Evolutionary conservation across 2,329 filamentous ascomycete genomes (phyloP), one percentile per base, ranked within the genome.

Genomic region (Ceratocystis cacaofunesta): DNA sequence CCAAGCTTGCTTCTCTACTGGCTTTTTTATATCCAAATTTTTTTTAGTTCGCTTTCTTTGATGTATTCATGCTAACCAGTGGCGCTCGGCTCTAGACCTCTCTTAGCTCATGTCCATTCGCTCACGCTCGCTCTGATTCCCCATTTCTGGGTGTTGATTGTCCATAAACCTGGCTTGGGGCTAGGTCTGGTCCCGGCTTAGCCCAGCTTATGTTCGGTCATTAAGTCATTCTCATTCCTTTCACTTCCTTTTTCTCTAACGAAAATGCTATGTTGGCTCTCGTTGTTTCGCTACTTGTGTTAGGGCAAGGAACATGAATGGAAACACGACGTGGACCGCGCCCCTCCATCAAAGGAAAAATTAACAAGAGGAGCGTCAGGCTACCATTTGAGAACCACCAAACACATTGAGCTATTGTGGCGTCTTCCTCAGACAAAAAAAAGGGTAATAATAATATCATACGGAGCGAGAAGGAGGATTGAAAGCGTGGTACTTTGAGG

Each of bases 401-500:
- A 58, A 10, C 4, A n/a, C 32, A 36, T 15, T 58, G 48, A 36
- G 17, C 30, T 32, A 17, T 58, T 58, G 55, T 58, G 28, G 28
- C 55, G 55, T n/a, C 28, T 15, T 12, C 28, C 30, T n/a, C n/a
- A n/a, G 48, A 22, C 2, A 10, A 28, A 8, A 19, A 50, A 28
- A 52, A n/a, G n/a, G 48, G 25, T n/a, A 19, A 19, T 28, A 12
- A 32, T 30, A 36, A 8, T 15, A 58, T 19, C 55, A 58, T 30
- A n/a, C 30, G 32, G 55, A 25, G 55, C 5, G n/a, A 19, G 25
- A 57, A 17, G 52, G 17, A 57, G 55, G 25, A 58, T 58, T 25
- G 28, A n/a, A 58, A 19, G 55, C 55, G 55, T 58, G 55, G 55
- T 58, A 58, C 55, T 58, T 58, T 58, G 55, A 36, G 55, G 36